Evolutionary conservation across 2,329 filamentous ascomycete genomes (phyloP).

Genomic region (Ophiostoma novo-ulmi): DNA sequence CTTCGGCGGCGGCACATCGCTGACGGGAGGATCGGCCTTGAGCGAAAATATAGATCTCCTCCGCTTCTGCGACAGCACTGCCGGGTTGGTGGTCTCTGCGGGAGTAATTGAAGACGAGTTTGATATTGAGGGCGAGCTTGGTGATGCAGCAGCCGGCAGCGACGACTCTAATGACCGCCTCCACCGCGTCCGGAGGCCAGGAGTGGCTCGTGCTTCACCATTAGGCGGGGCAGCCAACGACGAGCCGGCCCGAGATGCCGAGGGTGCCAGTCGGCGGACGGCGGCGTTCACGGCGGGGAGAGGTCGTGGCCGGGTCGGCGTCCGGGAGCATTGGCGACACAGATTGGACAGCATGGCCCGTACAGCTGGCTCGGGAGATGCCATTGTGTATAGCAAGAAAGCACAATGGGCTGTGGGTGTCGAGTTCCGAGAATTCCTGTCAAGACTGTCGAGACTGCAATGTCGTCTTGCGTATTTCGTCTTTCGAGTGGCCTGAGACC

Average conservation of each 20-base stretch:
- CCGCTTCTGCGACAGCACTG: conserved; percentile 13
- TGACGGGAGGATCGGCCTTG: conserved; percentile 14
- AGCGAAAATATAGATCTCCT: conserved; percentile 22
- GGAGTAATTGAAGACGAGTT: not conserved
- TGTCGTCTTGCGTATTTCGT: not conserved
- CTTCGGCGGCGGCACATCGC: conserved; percentile 15
- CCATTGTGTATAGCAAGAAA: conserved; percentile 19
- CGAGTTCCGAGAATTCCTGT: not conserved
- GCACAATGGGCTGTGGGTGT: not conserved
- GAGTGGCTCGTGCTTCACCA: conserved; percentile 2
- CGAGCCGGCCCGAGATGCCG: conserved; percentile 14
- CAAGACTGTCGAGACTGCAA: conserved; percentile 4
- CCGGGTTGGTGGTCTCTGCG: not conserved
- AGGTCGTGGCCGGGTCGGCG: conserved; percentile 20
- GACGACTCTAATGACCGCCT: not conserved
- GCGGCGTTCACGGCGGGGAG: conserved; percentile 13
- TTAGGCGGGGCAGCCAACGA: conserved; percentile 13
- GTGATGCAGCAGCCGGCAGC: not conserved
- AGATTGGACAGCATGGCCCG: conserved; percentile 29
- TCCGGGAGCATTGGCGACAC: conserved; percentile 29
- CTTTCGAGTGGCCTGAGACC: conserved; percentile 23
- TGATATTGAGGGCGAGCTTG: not conserved
- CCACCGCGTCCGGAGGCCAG: conserved; percentile 11
- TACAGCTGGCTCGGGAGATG: conserved; percentile 28
- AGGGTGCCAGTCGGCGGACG: conserved; percentile 6